phyloP scores from a whole-genome alignment of 441 rosid species.

The Gossypium gossypioides region DNA sequence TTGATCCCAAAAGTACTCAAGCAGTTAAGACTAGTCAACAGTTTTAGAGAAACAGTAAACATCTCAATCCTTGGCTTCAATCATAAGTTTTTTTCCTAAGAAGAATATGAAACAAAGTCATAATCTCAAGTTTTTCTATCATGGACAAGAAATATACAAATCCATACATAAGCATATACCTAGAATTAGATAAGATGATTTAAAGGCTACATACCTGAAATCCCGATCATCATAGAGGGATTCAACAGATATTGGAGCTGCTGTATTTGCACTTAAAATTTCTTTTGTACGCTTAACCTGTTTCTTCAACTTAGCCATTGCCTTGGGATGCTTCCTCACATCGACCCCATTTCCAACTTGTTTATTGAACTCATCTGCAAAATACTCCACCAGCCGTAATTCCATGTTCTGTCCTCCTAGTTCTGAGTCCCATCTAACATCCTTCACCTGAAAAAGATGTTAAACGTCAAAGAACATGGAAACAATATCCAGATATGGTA shows the following conservation, averaged over 20 bases:
- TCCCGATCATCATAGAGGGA: conserved; percentile 79
- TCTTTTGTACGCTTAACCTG: conserved; percentile 95
- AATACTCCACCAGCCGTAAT: conserved; percentile 67
- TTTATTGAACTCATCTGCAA: conserved; percentile 88
- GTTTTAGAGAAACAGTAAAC: background rate
- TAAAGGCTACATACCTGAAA: conserved; percentile 50
- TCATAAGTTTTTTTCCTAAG: background rate
- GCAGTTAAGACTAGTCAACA: background rate
- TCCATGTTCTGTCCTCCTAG: conserved; percentile 93
- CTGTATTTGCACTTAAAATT: conserved; percentile 81
- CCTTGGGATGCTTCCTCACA: conserved; percentile 77
- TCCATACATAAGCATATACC: background rate
- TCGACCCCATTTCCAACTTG: conserved; percentile 77
- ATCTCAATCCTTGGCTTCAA: background rate
- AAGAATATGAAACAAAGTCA: background rate
- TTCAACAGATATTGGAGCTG: conserved; percentile 84
- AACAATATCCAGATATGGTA: background rate
- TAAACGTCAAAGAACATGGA: conserved; percentile 3
- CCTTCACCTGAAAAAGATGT: conserved; percentile 58
- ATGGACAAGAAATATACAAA: background rate
- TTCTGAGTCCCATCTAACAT: conserved; percentile 86
- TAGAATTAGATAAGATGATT: background rate
- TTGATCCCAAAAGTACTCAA: background rate
- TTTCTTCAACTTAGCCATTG: conserved; percentile 95
- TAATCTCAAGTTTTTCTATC: background rate